Percentiles rank a stretch among this genome's conserved stretches.
Conservation (phyloP, 164 flowering plant genomes). For the Umbellularia californica region DNA sequence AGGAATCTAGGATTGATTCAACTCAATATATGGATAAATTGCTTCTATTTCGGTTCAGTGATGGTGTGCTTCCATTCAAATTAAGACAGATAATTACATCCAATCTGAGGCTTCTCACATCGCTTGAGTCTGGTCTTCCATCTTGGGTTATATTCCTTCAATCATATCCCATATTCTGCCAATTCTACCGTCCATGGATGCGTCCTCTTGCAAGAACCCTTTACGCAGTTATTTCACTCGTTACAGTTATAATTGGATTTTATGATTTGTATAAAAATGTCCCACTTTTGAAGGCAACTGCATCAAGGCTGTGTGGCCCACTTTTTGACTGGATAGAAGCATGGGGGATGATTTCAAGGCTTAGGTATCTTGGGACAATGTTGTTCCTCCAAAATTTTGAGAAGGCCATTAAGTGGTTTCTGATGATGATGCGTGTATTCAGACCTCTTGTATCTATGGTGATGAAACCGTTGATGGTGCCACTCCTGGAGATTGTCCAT, state of each 20-base stretch:
- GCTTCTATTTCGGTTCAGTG: conserved; percentile 22
- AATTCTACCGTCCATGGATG: conserved; percentile 34
- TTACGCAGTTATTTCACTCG: conserved; percentile 25
- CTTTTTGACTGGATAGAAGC: conserved; percentile 29
- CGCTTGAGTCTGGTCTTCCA: conserved; percentile 35
- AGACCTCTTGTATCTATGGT: conserved; percentile 11
- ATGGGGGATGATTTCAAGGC: conserved; percentile 33
- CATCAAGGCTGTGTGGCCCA: conserved; percentile 27
- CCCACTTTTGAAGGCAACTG: conserved; percentile 31
- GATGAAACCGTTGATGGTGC: conserved; percentile 23
- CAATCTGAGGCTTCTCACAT: conserved; percentile 26
- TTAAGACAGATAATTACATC: conserved; percentile 25
- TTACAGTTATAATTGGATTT: conserved; percentile 30
- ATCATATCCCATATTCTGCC: conserved; percentile 29
- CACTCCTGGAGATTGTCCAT: conserved; percentile 19
- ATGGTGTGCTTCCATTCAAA: conserved; percentile 24
- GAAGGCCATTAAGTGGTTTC: conserved; percentile 23
- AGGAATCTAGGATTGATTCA: conserved; percentile 7
- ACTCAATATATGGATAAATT: conserved; percentile 19
- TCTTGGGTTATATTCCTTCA: conserved; percentile 36
- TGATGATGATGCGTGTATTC: conserved; percentile 12
- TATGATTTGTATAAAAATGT: conserved; percentile 33
- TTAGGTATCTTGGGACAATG: conserved; percentile 32
- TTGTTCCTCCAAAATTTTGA: conserved; percentile 29
- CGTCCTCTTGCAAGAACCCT: conserved; percentile 26